Percentiles rank a stretch among this genome's conserved stretches.
These are phyloP conservation scores for Kentomonas sorsogonicus DNA, from an alignment of 208 protist genomes.

Conservation along the genomic window DNA sequence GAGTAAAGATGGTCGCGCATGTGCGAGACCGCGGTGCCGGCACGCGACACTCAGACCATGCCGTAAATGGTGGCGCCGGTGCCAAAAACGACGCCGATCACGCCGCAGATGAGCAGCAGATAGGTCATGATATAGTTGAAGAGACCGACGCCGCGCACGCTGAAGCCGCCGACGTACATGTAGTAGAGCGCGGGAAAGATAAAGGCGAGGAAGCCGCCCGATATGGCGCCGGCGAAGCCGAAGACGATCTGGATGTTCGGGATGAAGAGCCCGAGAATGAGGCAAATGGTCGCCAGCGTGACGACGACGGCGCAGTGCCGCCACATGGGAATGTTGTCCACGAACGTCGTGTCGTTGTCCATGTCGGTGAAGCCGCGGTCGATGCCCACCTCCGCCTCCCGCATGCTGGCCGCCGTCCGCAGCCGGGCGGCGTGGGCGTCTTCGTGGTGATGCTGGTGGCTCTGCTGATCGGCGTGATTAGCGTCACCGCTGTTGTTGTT, in stretches of 20 bases:
- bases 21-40: too few relatives aligned
- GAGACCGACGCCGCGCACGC: slow-evolving; percentile 24
- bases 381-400: too few relatives aligned
- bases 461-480: too few relatives aligned
- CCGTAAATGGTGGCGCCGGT: slow-evolving; percentile 21
- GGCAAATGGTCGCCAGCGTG: slow-evolving; percentile 19
- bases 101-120: slow-evolving; percentile 25
- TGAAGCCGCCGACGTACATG: slow-evolving; percentile 56
- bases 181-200: slow-evolving; percentile 53
- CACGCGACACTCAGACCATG: too few relatives aligned
- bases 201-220: slow-evolving; percentile 51
- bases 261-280: slow-evolving; percentile 68
- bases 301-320: slow-evolving; percentile 31
- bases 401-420: too few relatives aligned
- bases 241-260: slow-evolving; percentile 68
- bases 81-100: slow-evolving; percentile 29
- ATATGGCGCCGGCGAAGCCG: slow-evolving; percentile 42
- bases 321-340: slow-evolving; percentile 44
- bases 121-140: slow-evolving; percentile 57
- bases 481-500: too few relatives aligned
- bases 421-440: too few relatives aligned
- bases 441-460: too few relatives aligned
- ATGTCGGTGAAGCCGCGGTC: not conserved
- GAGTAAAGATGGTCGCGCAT: too few relatives aligned
- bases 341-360: slow-evolving; percentile 20